Conservation (phyloP, 2,329 filamentous ascomycete species). For the Rhinocladiella mackenziei region DNA sequence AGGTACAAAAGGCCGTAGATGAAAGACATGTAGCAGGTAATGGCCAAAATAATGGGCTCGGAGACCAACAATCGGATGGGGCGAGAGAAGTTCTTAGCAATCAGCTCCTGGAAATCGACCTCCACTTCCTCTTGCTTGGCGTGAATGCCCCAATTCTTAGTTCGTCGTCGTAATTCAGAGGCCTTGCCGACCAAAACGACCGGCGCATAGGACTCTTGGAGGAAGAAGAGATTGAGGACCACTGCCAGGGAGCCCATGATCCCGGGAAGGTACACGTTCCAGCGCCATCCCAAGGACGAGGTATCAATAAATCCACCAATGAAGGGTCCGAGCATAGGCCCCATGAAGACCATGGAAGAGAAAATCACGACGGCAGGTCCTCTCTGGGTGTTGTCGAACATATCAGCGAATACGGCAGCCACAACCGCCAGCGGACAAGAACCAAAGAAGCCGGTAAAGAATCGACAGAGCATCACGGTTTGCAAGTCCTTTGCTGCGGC, state of each 20-base stretch:
- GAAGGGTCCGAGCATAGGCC: constrained; percentile 52
- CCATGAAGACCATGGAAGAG: constrained; percentile 50
- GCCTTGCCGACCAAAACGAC: constrained; percentile 56
- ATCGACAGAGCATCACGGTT: constrained; percentile 51
- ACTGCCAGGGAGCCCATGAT: constrained; percentile 55
- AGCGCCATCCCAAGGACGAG: constrained; percentile 50
- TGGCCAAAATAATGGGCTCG: constrained; percentile 42
- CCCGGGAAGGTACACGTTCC: constrained; percentile 52
- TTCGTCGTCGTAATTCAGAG: constrained; percentile 50
- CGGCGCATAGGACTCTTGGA: constrained; percentile 57
- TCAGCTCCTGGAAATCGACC: constrained; percentile 48
- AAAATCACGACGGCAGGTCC: constrained; percentile 49
- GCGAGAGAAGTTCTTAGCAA: constrained; percentile 52
- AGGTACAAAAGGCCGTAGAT: constrained; percentile 32
- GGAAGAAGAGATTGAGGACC: constrained; percentile 49
- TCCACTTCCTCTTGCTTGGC: constrained; percentile 56
- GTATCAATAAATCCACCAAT: constrained; percentile 53
- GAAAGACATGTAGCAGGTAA: constrained; percentile 40
- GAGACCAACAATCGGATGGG: constrained; percentile 43
- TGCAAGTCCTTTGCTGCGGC: constrained; percentile 51
- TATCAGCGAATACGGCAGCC: constrained; percentile 55
- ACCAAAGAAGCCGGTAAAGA: constrained; percentile 53
- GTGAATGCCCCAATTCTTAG: constrained; percentile 59
- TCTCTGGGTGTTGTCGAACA: constrained; percentile 49
- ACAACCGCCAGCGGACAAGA: constrained; percentile 53